These are phyloP conservation scores for Xerocomus potaroensis DNA, from an alignment of 768 basidiomycete genomes.

Conservation along the genomic window DNA sequence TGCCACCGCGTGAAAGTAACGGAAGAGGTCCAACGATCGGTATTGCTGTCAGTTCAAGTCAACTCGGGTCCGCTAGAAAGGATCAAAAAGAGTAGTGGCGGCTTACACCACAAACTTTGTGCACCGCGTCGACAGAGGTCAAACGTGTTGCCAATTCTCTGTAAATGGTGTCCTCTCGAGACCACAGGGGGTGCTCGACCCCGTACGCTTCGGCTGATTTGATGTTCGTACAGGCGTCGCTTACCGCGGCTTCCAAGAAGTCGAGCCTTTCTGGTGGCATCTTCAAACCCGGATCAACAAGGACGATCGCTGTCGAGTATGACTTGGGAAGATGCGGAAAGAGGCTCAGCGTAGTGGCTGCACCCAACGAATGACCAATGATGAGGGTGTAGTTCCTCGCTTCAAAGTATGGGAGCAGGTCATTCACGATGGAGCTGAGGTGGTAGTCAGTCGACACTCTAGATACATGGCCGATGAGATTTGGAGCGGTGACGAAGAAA, in stretches of 20 bases:
- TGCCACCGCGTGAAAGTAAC: not conserved
- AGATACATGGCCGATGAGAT: slow-evolving; percentile 15
- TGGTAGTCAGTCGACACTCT: slow-evolving; percentile 12
- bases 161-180: slow-evolving; percentile 3
- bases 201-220: not conserved
- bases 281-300: slow-evolving; percentile 17
- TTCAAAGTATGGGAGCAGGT: slow-evolving; percentile 19
- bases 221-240: not conserved
- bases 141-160: slow-evolving; percentile 10
- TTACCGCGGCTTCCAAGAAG: not conserved
- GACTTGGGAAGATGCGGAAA: slow-evolving; percentile 6
- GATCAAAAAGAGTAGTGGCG: not conserved
- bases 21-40: slow-evolving; percentile 17
- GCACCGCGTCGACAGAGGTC: slow-evolving; percentile 4
- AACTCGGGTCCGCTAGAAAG: not conserved
- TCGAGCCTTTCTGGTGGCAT: not conserved
- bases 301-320: slow-evolving; percentile 12
- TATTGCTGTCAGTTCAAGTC: slow-evolving; percentile 8
- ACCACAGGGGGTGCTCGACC: slow-evolving; percentile 15
- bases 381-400: slow-evolving; percentile 5
- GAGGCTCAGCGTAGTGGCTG: not conserved
- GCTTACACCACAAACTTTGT: not conserved
- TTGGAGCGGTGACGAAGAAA: slow-evolving; percentile 22
- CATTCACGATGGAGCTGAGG: slow-evolving; percentile 8
- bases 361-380: slow-evolving; percentile 22